Base-by-base conservation (phyloP, 176 grass and related monocot species). In the Triticum dicoccoides region DNA sequence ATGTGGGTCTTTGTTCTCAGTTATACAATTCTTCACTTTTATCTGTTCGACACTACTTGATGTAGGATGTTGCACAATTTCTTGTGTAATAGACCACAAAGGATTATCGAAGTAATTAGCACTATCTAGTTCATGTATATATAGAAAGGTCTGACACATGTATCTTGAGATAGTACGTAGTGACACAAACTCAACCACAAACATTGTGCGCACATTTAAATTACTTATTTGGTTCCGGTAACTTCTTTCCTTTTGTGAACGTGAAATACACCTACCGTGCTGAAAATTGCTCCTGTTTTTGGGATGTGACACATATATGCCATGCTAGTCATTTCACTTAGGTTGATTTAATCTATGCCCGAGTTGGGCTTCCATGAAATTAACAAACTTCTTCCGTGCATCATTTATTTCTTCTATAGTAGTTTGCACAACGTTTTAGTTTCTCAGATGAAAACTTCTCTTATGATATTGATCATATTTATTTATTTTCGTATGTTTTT, bases 1-100 rank as follows among this genome's bases (percentile, higher is more conserved):
- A 33, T 65, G 59, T 69, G 20, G 37, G 4, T 9, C 17, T 9
- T 72, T 82, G 3, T 59, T 59, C 54, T 9, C 21, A 79, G 69
- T 20, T 88, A 2, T 8, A 61, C 20, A 9, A 9, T 32, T 44
- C 10, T 78, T 70, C 23, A 32, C 6, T 66, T 82, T 30, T 14
- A 81, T 76, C 66, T 35, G 47, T 75, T 90, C 61, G 42, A 30
- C 42, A 73, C 20, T 54, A 14, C 41, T 66, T 58, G n/a, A 73
- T 66, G 58, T 32, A 3, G n/a, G 79, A 65, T 73, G 23, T 68
- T 77, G 49, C 29, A 21, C 83, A 71, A 45, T 39, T 49, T 2
- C 3, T 49, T 11, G 15, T 62, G 33, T 77, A 52, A 27, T 41
- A 32, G 45, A 69, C 37, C 47, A 76, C 6, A 44, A 11, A 0